phyloP scores from a whole-genome alignment of 495 filamentous ascomycete genomes.

The Penicillium desertorum region DNA sequence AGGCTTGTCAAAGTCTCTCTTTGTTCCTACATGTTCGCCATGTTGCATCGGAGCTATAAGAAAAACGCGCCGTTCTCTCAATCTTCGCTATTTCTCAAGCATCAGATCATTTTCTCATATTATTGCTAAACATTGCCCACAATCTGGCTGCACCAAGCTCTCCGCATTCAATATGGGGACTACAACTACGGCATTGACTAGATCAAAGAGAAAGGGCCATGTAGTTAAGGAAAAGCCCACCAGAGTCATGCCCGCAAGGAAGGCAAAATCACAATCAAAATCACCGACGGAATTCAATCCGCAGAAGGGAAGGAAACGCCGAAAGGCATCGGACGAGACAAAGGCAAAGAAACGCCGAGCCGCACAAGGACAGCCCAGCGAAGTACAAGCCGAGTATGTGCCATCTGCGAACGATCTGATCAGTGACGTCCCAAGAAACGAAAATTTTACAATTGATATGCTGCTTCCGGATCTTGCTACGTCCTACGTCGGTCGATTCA shows the following conservation, averaged over 20 bases:
- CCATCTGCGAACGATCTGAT: not conserved
- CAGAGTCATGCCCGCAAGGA: not conserved
- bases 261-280: not conserved
- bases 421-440: not conserved
- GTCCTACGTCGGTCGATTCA: not conserved
- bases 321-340: not conserved
- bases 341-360: not conserved
- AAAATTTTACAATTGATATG: not conserved
- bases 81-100: not conserved
- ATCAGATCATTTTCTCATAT: not conserved
- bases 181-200: not conserved
- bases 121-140: not conserved
- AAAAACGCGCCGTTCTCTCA: not conserved
- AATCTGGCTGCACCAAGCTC: not conserved
- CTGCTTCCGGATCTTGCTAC: not conserved
- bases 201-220: not conserved
- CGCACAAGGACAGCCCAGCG: not conserved
- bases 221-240: not conserved
- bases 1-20: not conserved
- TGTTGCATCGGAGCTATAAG: not conserved
- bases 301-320: not conserved
- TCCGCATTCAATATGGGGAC: not conserved
- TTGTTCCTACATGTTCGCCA: not conserved
- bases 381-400: not conserved
- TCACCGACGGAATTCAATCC: not conserved